Evolutionary conservation across 371 early-diverging fungal species (phyloP).

Genomic region (Coemansia sp.): DNA sequence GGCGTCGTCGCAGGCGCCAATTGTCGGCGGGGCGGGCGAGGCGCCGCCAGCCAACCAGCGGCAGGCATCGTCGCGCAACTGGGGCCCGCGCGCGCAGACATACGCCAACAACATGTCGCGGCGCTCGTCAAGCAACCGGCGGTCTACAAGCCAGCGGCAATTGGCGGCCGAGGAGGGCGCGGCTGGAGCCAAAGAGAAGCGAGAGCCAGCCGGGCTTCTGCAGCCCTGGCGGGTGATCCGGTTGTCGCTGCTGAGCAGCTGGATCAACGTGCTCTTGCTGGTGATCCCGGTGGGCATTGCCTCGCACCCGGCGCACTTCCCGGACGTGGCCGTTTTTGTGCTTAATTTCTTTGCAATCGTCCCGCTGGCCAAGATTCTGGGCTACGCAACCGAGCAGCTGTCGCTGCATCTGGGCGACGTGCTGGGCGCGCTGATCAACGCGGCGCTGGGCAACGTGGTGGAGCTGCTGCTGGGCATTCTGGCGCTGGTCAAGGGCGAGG

Average conservation of each 20-base stretch:
- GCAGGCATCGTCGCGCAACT: slow-evolving; percentile 26
- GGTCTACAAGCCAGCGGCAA: neutral
- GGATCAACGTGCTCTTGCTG: slow-evolving; percentile 65
- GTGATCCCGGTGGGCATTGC: slow-evolving; percentile 78
- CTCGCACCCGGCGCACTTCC: slow-evolving; percentile 64
- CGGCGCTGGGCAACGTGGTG: slow-evolving; percentile 70
- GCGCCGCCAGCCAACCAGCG: neutral
- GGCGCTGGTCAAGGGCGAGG: slow-evolving; percentile 70
- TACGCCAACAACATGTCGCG: slow-evolving; percentile 39
- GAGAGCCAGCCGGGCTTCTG: slow-evolving; percentile 30
- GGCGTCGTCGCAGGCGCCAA: slow-evolving; percentile 12
- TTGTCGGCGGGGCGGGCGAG: neutral
- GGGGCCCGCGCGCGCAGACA: slow-evolving; percentile 41
- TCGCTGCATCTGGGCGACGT: slow-evolving; percentile 69
- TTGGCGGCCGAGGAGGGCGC: neutral
- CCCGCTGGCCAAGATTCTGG: slow-evolving; percentile 78
- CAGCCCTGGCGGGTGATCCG: slow-evolving; percentile 36
- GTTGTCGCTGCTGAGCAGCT: slow-evolving; percentile 57
- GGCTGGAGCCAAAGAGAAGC: neutral
- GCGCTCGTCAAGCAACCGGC: slow-evolving; percentile 36
- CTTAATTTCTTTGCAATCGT: slow-evolving; percentile 89
- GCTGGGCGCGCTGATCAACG: slow-evolving; percentile 88
- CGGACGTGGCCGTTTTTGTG: slow-evolving; percentile 64
- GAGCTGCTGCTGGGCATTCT: slow-evolving; percentile 79
- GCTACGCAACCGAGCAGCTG: slow-evolving; percentile 70